phyloP scores from a whole-genome alignment of 345 rosid genomes.

The Isatis tinctoria region DNA sequence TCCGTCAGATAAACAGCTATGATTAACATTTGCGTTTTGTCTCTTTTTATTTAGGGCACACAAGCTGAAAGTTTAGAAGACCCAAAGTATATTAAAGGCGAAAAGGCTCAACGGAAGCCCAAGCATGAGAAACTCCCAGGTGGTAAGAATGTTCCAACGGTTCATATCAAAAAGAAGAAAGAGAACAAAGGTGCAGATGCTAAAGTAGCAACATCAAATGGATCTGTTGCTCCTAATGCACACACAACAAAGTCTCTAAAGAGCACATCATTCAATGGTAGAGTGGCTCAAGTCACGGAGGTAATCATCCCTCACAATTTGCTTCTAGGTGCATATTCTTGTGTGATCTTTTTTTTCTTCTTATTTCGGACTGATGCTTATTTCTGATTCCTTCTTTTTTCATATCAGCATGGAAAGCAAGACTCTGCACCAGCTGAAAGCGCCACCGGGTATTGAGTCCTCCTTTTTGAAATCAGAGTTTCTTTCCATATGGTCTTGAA shows the following conservation, averaged over 20 bases:
- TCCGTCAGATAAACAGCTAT: not conserved
- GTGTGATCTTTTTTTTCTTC: not conserved
- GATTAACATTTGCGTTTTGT: not conserved
- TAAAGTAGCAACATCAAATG: constrained; percentile 44
- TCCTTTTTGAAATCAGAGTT: not conserved
- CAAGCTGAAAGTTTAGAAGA: constrained; percentile 36
- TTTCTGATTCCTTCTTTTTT: constrained; percentile 25
- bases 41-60: constrained; percentile 36
- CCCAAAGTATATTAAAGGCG: constrained; percentile 33
- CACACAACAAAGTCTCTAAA: constrained; percentile 43
- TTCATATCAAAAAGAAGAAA: constrained; percentile 43
- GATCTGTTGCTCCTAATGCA: constrained; percentile 40
- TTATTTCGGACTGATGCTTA: constrained; percentile 27
- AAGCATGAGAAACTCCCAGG: constrained; percentile 48
- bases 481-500: constrained; percentile 4
- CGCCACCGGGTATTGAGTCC: constrained; percentile 42
- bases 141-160: constrained; percentile 40
- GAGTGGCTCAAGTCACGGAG: constrained; percentile 44
- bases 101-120: constrained; percentile 44
- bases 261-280: constrained; percentile 50
- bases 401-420: constrained; percentile 56
- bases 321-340: not conserved
- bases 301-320: constrained; percentile 26
- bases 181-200: constrained; percentile 38
- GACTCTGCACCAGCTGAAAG: constrained; percentile 44